Base-by-base conservation (phyloP, 345 rosid genomes). In the Populus ilicifolia region DNA sequence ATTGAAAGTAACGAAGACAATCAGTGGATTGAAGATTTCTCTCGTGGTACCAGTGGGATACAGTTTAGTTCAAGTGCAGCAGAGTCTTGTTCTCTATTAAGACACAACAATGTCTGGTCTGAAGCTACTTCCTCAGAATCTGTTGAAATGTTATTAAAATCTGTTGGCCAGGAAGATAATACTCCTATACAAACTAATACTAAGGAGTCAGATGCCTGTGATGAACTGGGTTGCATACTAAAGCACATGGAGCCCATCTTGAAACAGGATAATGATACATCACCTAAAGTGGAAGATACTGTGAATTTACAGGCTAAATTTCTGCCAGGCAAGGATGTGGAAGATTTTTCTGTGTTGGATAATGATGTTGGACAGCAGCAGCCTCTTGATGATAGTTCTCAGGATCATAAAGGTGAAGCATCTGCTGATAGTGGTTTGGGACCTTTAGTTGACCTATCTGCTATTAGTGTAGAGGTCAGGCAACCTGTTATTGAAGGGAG, bases 91-190 rank as follows among this genome's bases (percentile, higher is more conserved):
- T 84, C 94, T 27, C 88, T 96, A 86, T 78, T 89, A 6, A 85
- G 98, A 89, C 87, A 83, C 80, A 91, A 79, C 85, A 90, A 96
- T 96, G 99, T 96, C 81, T 94, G 99, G 99, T 96, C 97, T 75
- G 97, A 93, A 91, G 96, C 93, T 44, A 83, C 97, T 78, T 93
- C 97, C 71, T 88, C 89, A 29, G 96, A 93, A 76, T 93, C 97
- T 81, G 94, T 91, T 87, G 97, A 91, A 85, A 93, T 93, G 97
- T 86, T 93, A 80, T 87, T 96, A 83, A 96, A 94, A 83, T 96
- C 98, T 56, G 95, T 94, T 78, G 98, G 97, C 46, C 94, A 91
- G 87, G 99, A 96, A 75, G 94, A 96, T 73, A 83, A 74, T 16
- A 75, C 84, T 82, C 90, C 85, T 23, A 83, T 67, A 73, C 88